Evolutionary conservation across 1,284 basidiomycete genomes (phyloP), one percentile per base, ranked within the genome.

Genomic region (Moniliophthora roreri): DNA sequence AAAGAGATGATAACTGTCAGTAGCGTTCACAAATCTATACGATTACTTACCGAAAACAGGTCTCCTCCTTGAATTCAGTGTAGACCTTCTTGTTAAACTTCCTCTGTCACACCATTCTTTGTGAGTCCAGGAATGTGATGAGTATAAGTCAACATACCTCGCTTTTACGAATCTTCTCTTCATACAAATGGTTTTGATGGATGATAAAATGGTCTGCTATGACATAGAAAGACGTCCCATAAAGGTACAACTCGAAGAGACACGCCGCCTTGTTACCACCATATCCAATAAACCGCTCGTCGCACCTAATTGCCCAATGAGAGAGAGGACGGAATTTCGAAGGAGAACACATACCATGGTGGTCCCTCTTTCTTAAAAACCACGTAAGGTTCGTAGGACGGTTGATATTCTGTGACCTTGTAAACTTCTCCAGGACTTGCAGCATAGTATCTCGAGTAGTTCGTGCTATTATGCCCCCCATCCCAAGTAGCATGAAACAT

Each of bases 211-310:
- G 91, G 65, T 93, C 90, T 4, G 87, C 75, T 16, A 93, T 78
- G 34, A 94, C 89, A 65, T 86, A 90, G 68, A 85, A 92, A 9
- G 85, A 84, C 40, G 91, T 79, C 2, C 78, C 78, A 13, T 76
- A 73, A 2, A 78, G 65, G 60, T 78, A 79, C 77, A 79, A 78
- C 60, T 78, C 77, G 57, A 76, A 78, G 20, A 78, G 68, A 55
- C 78, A 78, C 3, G 78, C 77, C 9, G 77, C 78, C 58, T 80
- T 80, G 64, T 80, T 80, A 1, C 75, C 77, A 4, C 91, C 91
- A 65, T 93, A 93, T 1, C 91, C 91, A 45, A 91, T 79, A 62
- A 94, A 94, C n/a, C 91, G 81, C 64, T 93, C 91, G 62, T 93
- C 91, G 62, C 91, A 93, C 89, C 74, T 76, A 32, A 32, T 4